Evolutionary conservation across 1,139 yeast species (phyloP).

Genomic region (Lodderomyces elongisporus): DNA sequence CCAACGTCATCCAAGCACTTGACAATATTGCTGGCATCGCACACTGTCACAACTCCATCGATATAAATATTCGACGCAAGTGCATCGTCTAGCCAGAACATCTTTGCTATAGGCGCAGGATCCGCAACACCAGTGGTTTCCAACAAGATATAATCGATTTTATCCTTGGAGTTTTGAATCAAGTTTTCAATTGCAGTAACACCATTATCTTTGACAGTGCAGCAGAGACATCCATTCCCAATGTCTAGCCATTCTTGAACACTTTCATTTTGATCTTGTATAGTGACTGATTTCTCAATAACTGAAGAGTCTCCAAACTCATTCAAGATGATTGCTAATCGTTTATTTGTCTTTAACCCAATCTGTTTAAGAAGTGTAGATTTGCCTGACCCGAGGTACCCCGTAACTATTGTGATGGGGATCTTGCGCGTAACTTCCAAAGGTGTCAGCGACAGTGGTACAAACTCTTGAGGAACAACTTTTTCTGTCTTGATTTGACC

Average conservation of each 20-base stretch:
- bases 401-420: constrained; percentile 91
- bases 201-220: constrained; percentile 92
- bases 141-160: constrained; percentile 79
- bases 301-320: constrained; percentile 88
- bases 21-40: constrained; percentile 70
- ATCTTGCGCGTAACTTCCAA: constrained; percentile 38
- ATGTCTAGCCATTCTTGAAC: constrained; percentile 94
- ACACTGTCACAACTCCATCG: constrained; percentile 90
- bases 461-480: constrained; percentile 4
- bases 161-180: constrained; percentile 64
- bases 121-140: constrained; percentile 99
- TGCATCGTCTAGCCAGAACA: constrained; percentile 97
- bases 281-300: constrained; percentile 81
- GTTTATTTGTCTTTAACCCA: constrained; percentile 62
- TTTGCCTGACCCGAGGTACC: constrained; percentile 93
- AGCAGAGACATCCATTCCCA: constrained; percentile 95
- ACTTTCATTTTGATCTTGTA: constrained; percentile 52
- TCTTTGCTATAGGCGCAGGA: constrained; percentile 92
- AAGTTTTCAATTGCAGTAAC: constrained; percentile 90
- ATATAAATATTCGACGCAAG: constrained; percentile 76
- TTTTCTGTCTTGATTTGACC: constrained; percentile 8
- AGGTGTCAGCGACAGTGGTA: constrained; percentile 11
- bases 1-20: constrained; percentile 68
- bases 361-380: constrained; percentile 76
- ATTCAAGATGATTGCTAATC: constrained; percentile 84